A percentile compares a stretch with the other conserved stretches of the same genome.
Evolutionary conservation across 2,329 filamentous ascomycete species (phyloP).

Genomic region (Colletotrichum sublineola): DNA sequence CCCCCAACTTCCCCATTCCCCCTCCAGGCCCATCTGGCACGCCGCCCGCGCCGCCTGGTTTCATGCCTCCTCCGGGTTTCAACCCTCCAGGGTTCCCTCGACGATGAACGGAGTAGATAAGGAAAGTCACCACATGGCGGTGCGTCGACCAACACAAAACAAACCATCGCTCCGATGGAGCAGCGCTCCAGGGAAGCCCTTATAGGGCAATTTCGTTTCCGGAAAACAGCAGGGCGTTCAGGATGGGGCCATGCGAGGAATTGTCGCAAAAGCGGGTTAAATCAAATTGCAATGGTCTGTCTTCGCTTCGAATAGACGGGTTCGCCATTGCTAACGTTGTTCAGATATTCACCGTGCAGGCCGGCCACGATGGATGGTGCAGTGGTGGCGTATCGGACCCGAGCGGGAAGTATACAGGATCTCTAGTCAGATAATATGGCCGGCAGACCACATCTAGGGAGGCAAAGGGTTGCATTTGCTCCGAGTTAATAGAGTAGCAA

Average conservation of each 20-base stretch:
- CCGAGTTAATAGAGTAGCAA: neutral
- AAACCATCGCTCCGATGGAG: neutral
- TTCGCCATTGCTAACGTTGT: slow-evolving; percentile 35
- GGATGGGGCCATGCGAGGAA: slow-evolving; percentile 15
- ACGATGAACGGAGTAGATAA: slow-evolving; percentile 46
- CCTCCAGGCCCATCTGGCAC: slow-evolving; percentile 53
- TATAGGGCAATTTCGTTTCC: slow-evolving; percentile 2
- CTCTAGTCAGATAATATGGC: neutral
- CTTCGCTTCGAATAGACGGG: slow-evolving; percentile 27
- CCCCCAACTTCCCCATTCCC: slow-evolving; percentile 57
- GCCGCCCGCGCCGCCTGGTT: slow-evolving; percentile 55
- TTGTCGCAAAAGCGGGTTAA: slow-evolving; percentile 18
- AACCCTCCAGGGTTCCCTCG: slow-evolving; percentile 48
- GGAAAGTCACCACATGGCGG: neutral
- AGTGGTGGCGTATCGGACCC: neutral
- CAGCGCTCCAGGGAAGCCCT: neutral
- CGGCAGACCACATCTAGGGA: neutral
- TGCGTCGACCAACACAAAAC: neutral
- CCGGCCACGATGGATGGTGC: neutral
- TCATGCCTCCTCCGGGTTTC: slow-evolving; percentile 62
- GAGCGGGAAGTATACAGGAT: neutral
- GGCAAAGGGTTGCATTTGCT: neutral
- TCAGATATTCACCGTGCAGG: slow-evolving; percentile 6
- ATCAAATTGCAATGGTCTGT: slow-evolving; percentile 41
- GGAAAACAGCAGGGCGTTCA: slow-evolving; percentile 26